A percentile compares a stretch with the other conserved stretches of the same genome.
These are phyloP conservation scores for Boletus bicolor DNA, from an alignment of 768 basidiomycete species.

Conservation along the genomic window DNA sequence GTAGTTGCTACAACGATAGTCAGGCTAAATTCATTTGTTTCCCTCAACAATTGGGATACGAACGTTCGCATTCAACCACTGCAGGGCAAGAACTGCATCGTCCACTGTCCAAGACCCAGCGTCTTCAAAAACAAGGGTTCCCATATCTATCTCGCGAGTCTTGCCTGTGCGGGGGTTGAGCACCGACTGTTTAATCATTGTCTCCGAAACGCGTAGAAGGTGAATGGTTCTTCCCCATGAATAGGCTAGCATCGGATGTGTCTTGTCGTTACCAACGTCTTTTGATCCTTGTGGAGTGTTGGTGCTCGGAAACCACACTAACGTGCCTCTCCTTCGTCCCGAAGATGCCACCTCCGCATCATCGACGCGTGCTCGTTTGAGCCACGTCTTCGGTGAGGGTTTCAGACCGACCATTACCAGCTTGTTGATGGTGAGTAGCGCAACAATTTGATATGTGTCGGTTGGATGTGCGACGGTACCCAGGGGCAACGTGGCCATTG, in stretches of 20 bases:
- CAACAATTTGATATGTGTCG: constrained; percentile 76
- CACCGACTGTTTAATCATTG: constrained; percentile 46
- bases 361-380: constrained; percentile 59
- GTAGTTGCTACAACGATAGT: constrained; percentile 54
- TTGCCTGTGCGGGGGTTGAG: constrained; percentile 60
- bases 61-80: constrained; percentile 89
- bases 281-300: constrained; percentile 22
- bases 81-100: constrained; percentile 64
- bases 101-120: constrained; percentile 57
- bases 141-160: constrained; percentile 54
- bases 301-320: constrained; percentile 83
- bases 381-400: constrained; percentile 91
- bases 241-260: constrained; percentile 71
- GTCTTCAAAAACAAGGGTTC: constrained; percentile 61
- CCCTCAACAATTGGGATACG: constrained; percentile 39
- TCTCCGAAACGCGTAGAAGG: constrained; percentile 66
- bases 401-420: constrained; percentile 91
- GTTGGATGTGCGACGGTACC: constrained; percentile 71
- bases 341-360: constrained; percentile 41
- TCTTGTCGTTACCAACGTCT: constrained; percentile 22
- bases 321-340: constrained; percentile 55
- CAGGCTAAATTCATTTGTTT: background rate
- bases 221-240: constrained; percentile 75
- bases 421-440: constrained; percentile 86
- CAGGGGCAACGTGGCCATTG: constrained; percentile 78